phyloP scores from a whole-genome alignment of 2,329 filamentous ascomycete species.

The Colletotrichum tofieldiae region DNA sequence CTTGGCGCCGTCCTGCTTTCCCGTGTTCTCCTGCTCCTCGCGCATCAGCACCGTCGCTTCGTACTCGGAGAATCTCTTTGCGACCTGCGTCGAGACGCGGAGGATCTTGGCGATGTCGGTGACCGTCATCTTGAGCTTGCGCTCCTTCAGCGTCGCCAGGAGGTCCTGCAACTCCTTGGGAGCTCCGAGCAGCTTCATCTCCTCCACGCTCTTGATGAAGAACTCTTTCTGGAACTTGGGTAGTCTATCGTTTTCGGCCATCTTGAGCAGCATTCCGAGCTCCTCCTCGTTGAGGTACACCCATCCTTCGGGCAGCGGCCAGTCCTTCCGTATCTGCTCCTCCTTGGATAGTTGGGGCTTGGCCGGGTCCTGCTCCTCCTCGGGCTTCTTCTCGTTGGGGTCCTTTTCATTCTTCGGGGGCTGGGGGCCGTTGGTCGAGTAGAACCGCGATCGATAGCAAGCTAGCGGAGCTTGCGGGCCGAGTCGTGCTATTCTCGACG shows the following conservation, averaged over 20 bases:
- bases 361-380: constrained; percentile 43
- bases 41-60: constrained; percentile 40
- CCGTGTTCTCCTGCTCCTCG: constrained; percentile 40
- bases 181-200: constrained; percentile 78
- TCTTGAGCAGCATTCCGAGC: constrained; percentile 68
- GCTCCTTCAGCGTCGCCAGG: constrained; percentile 71
- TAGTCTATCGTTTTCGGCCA: constrained; percentile 71
- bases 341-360: constrained; percentile 43
- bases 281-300: constrained; percentile 63
- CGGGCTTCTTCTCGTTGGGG: constrained; percentile 46
- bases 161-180: constrained; percentile 77
- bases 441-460: constrained; percentile 51
- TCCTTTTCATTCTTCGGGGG: constrained; percentile 55
- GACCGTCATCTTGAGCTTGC: constrained; percentile 54
- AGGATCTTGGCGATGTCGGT: constrained; percentile 72
- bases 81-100: constrained; percentile 69
- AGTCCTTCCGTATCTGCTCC: constrained; percentile 47
- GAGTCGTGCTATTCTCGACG: constrained; percentile 51
- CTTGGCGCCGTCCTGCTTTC: constrained; percentile 38
- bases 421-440: constrained; percentile 56
- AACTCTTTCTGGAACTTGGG: constrained; percentile 74
- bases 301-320: constrained; percentile 63
- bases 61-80: constrained; percentile 56
- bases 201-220: constrained; percentile 72
- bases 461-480: constrained; percentile 54